Evolutionary conservation across 164 flowering plant species (phyloP), one percentile per base, ranked within the genome.

Genomic region (Piper betle): DNA sequence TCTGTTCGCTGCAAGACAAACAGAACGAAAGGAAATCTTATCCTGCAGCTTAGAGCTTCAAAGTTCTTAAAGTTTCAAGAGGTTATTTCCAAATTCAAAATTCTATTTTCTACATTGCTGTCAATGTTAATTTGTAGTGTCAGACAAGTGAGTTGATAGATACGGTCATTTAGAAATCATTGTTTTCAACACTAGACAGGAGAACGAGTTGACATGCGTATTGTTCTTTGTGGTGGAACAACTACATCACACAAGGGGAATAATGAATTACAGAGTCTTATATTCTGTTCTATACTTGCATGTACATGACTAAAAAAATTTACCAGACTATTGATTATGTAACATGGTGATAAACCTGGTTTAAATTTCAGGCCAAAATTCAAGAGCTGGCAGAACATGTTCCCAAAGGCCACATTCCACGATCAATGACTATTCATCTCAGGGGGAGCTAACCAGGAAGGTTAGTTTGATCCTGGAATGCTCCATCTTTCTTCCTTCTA

Each of bases 331-430:
- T 46, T 5, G 2, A 10, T 46, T 10, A 46, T 46, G 50, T 12
- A 6, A 46, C 33, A 25, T 25, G 33, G 50, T 15, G 10, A 10
- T 46, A 42, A 42, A 6, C 3, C 50, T 10, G 20, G 40, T 20
- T 63, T 63, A 42, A 40, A 60, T 56, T 78, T 64, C 86, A 94
- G 99, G 99, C 97, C 60, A 94, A 91, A 72, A 82, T 94, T 65
- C 99, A 94, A 74, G 99, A 94, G 69, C 75, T 94, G 73, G 78
- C 99, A 58, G 97, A 94, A 65, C 99, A 94, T 85, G 99, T 94
- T 60, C 99, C 99, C 46, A 94, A 94, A 74, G 97, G 99, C 48
- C 97, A 91, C 70, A 91, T 94, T 57, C 99, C 99, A 33, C 76
- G 97, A 61, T 68, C 89, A 56, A 88, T 94, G 99, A 86, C 94